Percentiles rank a stretch among this genome's conserved stretches.
phyloP scores from a whole-genome alignment of 2,329 filamentous ascomycete species.

The Dactylonectria estremocensis region DNA sequence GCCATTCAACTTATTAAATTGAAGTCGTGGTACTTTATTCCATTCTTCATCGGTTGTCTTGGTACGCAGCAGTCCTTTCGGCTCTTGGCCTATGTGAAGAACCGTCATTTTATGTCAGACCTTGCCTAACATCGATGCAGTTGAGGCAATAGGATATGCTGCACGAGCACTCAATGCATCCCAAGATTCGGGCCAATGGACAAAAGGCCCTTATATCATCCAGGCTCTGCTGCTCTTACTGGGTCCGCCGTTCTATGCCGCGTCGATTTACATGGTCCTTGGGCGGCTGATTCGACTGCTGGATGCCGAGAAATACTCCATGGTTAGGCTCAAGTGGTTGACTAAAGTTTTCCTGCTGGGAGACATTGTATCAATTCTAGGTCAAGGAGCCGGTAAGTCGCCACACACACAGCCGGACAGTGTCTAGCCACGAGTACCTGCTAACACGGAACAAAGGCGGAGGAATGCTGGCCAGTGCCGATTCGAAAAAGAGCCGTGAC shows the following conservation, averaged over 20 bases:
- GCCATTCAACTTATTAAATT: neutral
- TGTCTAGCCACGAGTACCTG: neutral
- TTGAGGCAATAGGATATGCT: neutral
- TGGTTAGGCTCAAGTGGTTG: neutral
- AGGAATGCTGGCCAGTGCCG: constrained; percentile 27
- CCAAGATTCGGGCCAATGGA: neutral
- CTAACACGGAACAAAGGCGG: constrained; percentile 10
- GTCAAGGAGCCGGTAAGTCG: neutral
- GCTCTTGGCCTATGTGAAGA: neutral
- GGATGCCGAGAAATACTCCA: neutral
- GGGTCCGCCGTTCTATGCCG: neutral
- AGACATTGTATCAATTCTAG: neutral
- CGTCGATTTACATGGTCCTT: neutral
- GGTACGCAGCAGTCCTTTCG: neutral
- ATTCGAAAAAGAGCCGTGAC: constrained; percentile 36
- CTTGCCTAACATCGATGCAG: neutral
- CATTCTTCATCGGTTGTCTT: neutral
- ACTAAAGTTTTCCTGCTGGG: neutral
- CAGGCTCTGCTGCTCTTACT: neutral
- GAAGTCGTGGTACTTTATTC: neutral
- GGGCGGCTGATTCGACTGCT: neutral
- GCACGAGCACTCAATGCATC: neutral
- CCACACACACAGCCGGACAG: neutral
- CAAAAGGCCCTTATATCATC: neutral
- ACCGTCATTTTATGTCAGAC: neutral